Conservation (phyloP, 2,329 filamentous ascomycete species). For the Corynespora cassiicola region DNA sequence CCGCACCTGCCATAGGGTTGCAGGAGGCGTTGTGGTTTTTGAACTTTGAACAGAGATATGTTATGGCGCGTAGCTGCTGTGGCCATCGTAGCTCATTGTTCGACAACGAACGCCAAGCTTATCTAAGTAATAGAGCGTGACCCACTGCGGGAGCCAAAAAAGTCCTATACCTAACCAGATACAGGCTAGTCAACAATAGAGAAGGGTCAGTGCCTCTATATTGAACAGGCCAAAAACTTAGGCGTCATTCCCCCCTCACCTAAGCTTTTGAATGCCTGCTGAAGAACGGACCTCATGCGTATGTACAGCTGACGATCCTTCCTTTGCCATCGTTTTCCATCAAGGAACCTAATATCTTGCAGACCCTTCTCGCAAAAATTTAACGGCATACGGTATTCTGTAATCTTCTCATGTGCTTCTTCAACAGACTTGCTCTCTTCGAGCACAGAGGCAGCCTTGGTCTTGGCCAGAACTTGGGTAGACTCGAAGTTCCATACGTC, state of each 20-base stretch:
- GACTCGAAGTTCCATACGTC: constrained; percentile 46
- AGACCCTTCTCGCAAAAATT: constrained; percentile 48
- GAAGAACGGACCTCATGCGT: constrained; percentile 5
- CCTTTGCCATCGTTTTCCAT: constrained; percentile 16
- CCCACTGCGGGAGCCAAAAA: too few species aligned
- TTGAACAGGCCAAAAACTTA: constrained; percentile 14
- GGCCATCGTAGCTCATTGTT: too few species aligned
- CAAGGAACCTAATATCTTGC: constrained; percentile 44
- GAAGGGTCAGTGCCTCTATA: too few species aligned
- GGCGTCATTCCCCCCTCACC: too few species aligned
- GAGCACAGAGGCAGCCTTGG: constrained; percentile 25
- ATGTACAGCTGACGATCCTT: constrained; percentile 6
- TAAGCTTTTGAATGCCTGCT: constrained; percentile 21
- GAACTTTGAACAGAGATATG: too few species aligned
- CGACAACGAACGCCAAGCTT: too few species aligned
- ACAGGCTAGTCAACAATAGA: too few species aligned
- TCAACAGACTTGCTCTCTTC: constrained; percentile 36
- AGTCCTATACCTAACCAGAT: too few species aligned
- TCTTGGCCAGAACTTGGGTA: constrained; percentile 23
- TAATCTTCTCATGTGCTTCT: constrained; percentile 37
- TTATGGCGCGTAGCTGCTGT: too few species aligned
- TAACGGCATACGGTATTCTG: constrained; percentile 44
- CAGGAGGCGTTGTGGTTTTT: too few species aligned
- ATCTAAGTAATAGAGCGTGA: too few species aligned
- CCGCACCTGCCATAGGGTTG: too few species aligned